Percentiles rank a stretch among this genome's conserved stretches.
phyloP scores from a whole-genome alignment of 1,284 basidiomycete genomes.

The Lentinula novae-zelandiae region DNA sequence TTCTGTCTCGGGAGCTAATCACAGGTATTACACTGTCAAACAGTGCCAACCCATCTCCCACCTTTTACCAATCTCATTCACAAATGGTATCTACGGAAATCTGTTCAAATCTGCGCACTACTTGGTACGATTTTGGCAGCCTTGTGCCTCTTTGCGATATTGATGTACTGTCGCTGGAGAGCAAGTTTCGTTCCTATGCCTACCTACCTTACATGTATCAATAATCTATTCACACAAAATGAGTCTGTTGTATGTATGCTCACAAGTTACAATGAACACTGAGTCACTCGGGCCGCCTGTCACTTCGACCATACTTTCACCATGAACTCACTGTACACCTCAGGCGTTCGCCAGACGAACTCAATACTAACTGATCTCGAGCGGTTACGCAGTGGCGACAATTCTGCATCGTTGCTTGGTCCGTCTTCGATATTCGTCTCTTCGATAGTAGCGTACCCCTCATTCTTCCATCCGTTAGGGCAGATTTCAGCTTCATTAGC shows the following conservation, averaged over 20 bases:
- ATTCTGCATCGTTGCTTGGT: conserved; percentile 81
- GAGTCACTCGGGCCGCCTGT: no score
- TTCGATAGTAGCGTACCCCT: conserved; percentile 7
- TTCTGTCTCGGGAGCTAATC: no score
- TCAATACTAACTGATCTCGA: conserved; percentile 87
- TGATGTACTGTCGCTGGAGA: no score
- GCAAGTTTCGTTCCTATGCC: no score
- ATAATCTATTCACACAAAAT: no score
- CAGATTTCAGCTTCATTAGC: conserved; percentile 92
- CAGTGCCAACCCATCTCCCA: background rate
- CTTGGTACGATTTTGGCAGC: no score
- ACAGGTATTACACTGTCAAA: background rate
- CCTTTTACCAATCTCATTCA: background rate
- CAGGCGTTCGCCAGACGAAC: conserved; percentile 87
- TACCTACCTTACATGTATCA: no score
- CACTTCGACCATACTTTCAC: conserved; percentile 5
- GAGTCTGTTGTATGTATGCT: no score
- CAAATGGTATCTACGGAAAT: no score
- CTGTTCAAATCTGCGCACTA: no score
- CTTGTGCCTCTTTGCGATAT: no score
- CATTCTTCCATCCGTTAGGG: conserved; percentile 47
- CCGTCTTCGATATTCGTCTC: conserved; percentile 26
- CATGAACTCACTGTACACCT: conserved; percentile 95
- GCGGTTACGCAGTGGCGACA: conserved; percentile 74
- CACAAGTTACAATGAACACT: no score